Percentiles rank a stretch among this genome's conserved stretches.
These are phyloP conservation scores for Puccinia polysora DNA, from an alignment of 1,284 basidiomycete species.

Conservation along the genomic window DNA sequence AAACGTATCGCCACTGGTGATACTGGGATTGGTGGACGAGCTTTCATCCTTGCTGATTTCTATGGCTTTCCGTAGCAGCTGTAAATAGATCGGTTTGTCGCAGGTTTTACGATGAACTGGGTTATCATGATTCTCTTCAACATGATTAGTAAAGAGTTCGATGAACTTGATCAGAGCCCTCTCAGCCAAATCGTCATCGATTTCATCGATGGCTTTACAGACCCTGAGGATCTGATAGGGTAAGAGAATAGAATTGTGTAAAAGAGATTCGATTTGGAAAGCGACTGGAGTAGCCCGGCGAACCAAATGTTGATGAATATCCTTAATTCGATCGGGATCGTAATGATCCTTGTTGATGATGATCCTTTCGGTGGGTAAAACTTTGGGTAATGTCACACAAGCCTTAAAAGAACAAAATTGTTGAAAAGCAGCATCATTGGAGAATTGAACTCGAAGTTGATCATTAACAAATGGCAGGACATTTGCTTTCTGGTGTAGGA, in stretches of 20 bases:
- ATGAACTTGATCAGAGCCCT: conserved; percentile 1
- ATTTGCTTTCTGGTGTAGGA: not conserved
- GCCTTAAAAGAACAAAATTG: conserved; percentile 4
- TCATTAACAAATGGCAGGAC: conserved; percentile 15
- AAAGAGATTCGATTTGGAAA: conserved; percentile 11
- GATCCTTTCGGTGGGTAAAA: not conserved
- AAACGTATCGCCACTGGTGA: conserved; percentile 1
- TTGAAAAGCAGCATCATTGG: not conserved
- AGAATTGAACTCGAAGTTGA: conserved; percentile 17
- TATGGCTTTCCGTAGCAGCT: not conserved
- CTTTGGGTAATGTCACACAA: conserved; percentile 4
- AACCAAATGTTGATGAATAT: not conserved
- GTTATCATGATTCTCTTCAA: not conserved
- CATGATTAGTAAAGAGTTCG: not conserved
- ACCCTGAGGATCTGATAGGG: conserved; percentile 7
- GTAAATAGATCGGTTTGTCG: conserved; percentile 8
- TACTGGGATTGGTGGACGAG: not conserved
- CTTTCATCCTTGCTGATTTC: not conserved
- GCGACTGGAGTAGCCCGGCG: conserved; percentile 1
- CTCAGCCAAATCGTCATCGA: not conserved
- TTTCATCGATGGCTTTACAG: not conserved
- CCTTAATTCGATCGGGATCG: conserved; percentile 5
- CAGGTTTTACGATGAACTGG: not conserved
- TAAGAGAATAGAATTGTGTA: conserved; percentile 6
- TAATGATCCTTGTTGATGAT: conserved; percentile 20